phyloP scores from a whole-genome alignment of 371 early-diverging fungal genomes.

The Mucor saturninus region DNA sequence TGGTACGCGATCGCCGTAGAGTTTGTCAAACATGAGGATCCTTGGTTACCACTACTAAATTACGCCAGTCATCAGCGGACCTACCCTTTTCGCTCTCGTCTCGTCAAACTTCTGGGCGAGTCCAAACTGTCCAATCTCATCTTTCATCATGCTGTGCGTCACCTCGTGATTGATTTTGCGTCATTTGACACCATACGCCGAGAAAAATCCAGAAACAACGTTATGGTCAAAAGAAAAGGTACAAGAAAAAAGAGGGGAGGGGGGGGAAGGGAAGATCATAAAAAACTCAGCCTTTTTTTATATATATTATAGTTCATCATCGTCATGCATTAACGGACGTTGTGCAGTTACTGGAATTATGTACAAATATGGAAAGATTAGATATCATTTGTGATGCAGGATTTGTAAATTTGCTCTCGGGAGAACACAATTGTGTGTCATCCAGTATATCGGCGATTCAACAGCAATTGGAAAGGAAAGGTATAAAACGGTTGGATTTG shows the following conservation, averaged over 20 bases:
- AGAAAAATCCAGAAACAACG: slow-evolving; percentile 6
- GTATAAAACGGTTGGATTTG: slow-evolving; percentile 22
- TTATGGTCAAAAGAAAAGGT: slow-evolving; percentile 9
- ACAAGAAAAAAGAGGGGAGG: neutral
- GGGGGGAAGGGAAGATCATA: neutral
- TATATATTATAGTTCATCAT: slow-evolving; percentile 13
- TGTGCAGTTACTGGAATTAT: slow-evolving; percentile 13
- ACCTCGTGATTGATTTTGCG: slow-evolving; percentile 28
- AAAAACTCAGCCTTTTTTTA: neutral
- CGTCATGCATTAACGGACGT: slow-evolving; percentile 1
- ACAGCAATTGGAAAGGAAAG: neutral
- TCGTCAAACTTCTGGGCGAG: slow-evolving; percentile 13
- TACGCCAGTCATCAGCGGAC: slow-evolving; percentile 14
- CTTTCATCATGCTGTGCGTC: slow-evolving; percentile 16
- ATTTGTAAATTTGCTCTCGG: slow-evolving; percentile 10
- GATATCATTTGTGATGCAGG: slow-evolving; percentile 32
- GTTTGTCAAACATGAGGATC: neutral
- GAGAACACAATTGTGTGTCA: neutral
- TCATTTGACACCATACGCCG: slow-evolving; percentile 22
- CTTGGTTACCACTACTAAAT: slow-evolving; percentile 22
- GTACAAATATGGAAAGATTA: slow-evolving; percentile 22
- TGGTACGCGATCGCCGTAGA: slow-evolving; percentile 27
- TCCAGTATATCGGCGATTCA: neutral
- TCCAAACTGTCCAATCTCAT: slow-evolving; percentile 5
- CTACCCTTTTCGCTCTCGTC: slow-evolving; percentile 18